A percentile compares a stretch with the other conserved stretches of the same genome.
phyloP scores from a whole-genome alignment of 225 moss, liverwort and hornwort genomes.

The Marchantia paleacea region DNA sequence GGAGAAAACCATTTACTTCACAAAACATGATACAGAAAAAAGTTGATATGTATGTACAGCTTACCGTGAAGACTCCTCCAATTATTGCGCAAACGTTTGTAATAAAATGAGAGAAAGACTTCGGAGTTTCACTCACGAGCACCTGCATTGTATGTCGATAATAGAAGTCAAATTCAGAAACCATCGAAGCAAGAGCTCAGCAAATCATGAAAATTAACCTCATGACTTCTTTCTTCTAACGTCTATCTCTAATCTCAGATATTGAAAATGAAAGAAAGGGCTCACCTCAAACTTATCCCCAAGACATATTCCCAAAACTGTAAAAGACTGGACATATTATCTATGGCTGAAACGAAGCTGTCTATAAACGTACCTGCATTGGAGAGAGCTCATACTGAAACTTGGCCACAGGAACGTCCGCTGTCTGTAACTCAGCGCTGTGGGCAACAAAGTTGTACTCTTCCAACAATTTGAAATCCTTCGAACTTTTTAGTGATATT shows the following conservation, averaged over 20 bases:
- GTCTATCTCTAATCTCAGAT: background rate
- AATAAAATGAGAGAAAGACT: conserved; percentile 73
- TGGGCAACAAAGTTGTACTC: conserved; percentile 78
- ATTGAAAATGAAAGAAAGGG: too few relatives aligned
- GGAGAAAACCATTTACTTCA: background rate
- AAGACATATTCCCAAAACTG: background rate
- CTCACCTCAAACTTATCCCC: background rate
- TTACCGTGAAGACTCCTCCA: conserved; percentile 81
- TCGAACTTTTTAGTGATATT: conserved; percentile 54
- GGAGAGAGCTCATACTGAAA: conserved; percentile 73
- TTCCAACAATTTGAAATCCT: conserved; percentile 53
- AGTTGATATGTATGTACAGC: background rate
- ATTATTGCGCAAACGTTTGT: conserved; percentile 76
- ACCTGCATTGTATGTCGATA: conserved; percentile 42
- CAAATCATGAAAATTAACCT: background rate
- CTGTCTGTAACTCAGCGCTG: conserved; percentile 67
- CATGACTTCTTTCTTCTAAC: background rate
- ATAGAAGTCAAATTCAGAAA: background rate
- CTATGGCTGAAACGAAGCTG: background rate
- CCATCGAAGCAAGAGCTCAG: background rate
- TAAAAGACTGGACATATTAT: background rate
- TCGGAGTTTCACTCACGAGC: conserved; percentile 60
- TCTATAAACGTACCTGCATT: conserved; percentile 53
- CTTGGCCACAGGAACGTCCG: conserved; percentile 65
- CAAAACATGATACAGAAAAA: background rate